Conservation (phyloP, 129 eudicot genomes). For the Lactuca saligna region DNA sequence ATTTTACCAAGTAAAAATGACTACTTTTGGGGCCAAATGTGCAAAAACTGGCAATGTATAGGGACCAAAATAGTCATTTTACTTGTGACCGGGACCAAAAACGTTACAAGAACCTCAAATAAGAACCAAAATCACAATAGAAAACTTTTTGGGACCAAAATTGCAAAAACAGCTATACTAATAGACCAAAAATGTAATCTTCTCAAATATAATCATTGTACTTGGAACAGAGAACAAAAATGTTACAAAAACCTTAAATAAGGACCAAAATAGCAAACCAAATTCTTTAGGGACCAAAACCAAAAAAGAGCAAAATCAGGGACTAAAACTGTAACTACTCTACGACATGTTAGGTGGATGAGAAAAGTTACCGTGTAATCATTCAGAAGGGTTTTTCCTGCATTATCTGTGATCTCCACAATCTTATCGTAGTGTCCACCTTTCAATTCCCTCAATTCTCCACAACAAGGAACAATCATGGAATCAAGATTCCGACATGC, state of each 20-base stretch:
- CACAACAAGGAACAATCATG: slow-evolving; percentile 82
- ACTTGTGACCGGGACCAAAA: neutral
- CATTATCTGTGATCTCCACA: slow-evolving; percentile 77
- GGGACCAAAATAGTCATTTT: neutral
- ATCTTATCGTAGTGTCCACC: slow-evolving; percentile 70
- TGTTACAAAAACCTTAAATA: too few species aligned
- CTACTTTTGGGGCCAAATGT: too few species aligned
- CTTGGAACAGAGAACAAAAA: neutral
- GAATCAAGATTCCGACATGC: slow-evolving; percentile 80
- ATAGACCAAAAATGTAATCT: neutral
- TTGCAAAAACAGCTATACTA: too few species aligned
- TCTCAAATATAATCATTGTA: neutral
- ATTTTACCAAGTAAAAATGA: too few species aligned
- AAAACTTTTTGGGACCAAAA: neutral
- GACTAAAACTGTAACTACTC: neutral
- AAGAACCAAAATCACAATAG: too few species aligned
- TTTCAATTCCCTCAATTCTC: slow-evolving; percentile 75
- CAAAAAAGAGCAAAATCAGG: neutral
- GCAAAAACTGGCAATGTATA: too few species aligned
- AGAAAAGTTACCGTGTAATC: slow-evolving; percentile 62
- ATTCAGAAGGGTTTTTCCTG: slow-evolving; percentile 80
- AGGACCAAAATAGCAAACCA: neutral
- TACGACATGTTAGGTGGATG: slow-evolving; percentile 2
- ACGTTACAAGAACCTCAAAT: too few species aligned
- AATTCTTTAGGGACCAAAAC: too few species aligned